Percentiles rank a stretch among this genome's conserved stretches.
Conservation (phyloP, 139 green algal genomes). For the Chlamydomonas urium region DNA sequence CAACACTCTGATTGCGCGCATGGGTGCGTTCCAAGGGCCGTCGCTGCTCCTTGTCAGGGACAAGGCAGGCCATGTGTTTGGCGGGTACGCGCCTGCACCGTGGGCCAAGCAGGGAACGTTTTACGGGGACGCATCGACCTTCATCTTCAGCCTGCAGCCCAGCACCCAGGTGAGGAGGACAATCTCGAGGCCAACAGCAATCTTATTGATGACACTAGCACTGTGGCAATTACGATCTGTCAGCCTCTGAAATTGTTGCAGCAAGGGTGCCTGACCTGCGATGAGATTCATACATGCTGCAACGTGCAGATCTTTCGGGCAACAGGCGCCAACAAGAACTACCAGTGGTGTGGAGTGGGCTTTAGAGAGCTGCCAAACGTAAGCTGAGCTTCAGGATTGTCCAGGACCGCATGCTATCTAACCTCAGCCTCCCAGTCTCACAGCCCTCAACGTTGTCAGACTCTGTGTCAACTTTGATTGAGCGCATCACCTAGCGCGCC, state of each 20-base stretch:
- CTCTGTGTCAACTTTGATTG: too few relatives aligned
- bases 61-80: constrained; percentile 42
- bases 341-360: constrained; percentile 58
- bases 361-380: constrained; percentile 55
- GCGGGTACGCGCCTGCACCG: constrained; percentile 43
- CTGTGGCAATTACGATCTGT: neutral
- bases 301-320: constrained; percentile 32
- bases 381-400: too few relatives aligned
- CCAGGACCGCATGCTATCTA: too few relatives aligned
- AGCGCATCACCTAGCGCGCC: too few relatives aligned
- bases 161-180: constrained; percentile 11
- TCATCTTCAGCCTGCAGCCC: constrained; percentile 49
- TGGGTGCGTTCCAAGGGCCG: constrained; percentile 11
- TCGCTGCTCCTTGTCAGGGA: constrained; percentile 50
- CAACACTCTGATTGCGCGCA: constrained; percentile 46
- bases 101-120: constrained; percentile 51
- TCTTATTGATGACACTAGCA: neutral
- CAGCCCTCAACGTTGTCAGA: too few relatives aligned
- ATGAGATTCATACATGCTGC: neutral
- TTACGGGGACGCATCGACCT: constrained; percentile 46
- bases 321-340: constrained; percentile 56
- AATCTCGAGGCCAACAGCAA: too few relatives aligned
- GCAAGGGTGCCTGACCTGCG: neutral
- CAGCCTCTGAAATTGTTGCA: neutral
- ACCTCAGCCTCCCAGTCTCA: too few relatives aligned